Evolutionary conservation across 441 rosid species (phyloP).

Genomic region (Hypseocharis bilobata): DNA sequence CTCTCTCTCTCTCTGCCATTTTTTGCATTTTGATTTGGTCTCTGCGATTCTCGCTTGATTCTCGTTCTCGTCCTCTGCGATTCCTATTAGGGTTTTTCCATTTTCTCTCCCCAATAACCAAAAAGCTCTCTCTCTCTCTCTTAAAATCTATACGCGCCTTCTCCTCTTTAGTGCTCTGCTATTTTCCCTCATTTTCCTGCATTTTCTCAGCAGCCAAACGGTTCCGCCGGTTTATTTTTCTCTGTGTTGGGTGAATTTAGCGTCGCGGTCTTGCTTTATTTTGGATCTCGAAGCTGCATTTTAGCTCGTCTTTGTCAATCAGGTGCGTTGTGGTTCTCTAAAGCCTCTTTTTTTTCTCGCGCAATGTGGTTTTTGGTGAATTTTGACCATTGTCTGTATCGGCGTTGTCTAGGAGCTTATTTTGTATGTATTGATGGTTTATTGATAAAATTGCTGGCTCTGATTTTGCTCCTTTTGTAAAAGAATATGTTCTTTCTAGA

Average conservation of each 20-base stretch:
- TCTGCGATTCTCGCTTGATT: neutral
- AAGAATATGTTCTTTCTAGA: too few relatives aligned
- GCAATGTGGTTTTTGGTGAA: neutral
- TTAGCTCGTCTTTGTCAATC: neutral
- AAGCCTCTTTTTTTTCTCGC: neutral
- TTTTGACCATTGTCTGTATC: neutral
- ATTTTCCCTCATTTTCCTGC: neutral
- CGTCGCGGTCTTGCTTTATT: neutral
- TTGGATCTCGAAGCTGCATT: neutral
- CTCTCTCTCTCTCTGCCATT: neutral
- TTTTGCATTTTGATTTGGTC: neutral
- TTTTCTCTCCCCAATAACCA: neutral
- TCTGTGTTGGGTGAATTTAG: neutral
- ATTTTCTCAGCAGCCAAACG: neutral
- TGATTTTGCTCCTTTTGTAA: neutral
- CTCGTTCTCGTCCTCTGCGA: constrained; percentile 8
- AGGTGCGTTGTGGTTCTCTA: neutral
- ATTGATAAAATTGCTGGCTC: neutral
- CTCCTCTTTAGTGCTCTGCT: too few relatives aligned
- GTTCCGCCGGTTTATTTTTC: neutral
- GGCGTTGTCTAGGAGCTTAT: neutral
- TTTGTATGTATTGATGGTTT: neutral
- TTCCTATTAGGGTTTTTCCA: neutral
- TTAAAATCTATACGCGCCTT: neutral
- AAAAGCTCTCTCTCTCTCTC: neutral